Evolutionary conservation across 768 basidiomycete species (phyloP), one percentile per base, ranked within the genome.

Genomic region (Piloderma croceum): DNA sequence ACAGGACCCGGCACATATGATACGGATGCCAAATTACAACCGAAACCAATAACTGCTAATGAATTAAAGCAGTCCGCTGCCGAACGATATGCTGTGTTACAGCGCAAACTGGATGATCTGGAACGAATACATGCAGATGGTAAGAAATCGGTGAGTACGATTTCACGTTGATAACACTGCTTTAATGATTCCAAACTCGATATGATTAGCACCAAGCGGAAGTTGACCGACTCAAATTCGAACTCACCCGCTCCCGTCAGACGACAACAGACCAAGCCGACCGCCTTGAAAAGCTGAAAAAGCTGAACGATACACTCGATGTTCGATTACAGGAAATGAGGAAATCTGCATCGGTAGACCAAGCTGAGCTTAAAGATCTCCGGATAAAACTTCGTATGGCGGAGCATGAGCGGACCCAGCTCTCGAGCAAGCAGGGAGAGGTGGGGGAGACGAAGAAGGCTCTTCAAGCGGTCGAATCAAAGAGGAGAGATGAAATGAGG

Each of bases 101-200:
- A 82, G 53, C 70, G 67, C 45, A 80, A 81, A 48, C 70, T 88
- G 0, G 77, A 81, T 24, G 76, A 81, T 12, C 56, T 84, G 5
- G 79, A 85, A 60, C 62, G 58, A 40, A 57, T 78, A n/a, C 80
- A 81, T 51, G 59, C 67, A 27, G 81, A 84, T 3, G 74, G 72
- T 42, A 86, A 83, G 72, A 79, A 73, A 65, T 43, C 66, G 35
- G 84, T 85, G 54, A 48, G 77, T 60, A 7, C 20, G 21, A 29
- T n/a, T 24, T 29, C 24, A 3, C n/a, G 29, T n/a, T n/a, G n/a
- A n/a, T n/a, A n/a, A n/a, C n/a, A n/a, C n/a, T n/a, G n/a, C n/a
- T n/a, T n/a, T n/a, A 20, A 50, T 31, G 17, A n/a, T n/a, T n/a
- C n/a, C n/a, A n/a, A n/a, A n/a, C n/a, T n/a, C n/a, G n/a, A 17